These are phyloP conservation scores for Pyronema domesticum DNA, from an alignment of 495 filamentous ascomycete species.

Conservation along the genomic window DNA sequence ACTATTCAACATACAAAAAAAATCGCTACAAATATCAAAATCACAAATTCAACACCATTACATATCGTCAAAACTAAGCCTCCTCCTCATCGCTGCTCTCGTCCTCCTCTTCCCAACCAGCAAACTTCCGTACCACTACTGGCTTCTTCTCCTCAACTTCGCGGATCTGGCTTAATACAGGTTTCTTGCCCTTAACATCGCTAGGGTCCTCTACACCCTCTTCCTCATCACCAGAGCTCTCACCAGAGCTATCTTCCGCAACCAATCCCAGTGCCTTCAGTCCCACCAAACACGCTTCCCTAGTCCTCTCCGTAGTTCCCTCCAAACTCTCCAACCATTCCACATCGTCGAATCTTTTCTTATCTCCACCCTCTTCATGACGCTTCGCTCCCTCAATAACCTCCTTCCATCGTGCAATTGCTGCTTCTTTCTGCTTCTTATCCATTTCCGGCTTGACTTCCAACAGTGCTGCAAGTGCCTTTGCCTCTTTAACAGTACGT, in stretches of 20 bases:
- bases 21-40: too few species aligned
- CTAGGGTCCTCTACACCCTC: slow-evolving; percentile 28
- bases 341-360: slow-evolving; percentile 61
- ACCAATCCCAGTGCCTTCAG: slow-evolving; percentile 43
- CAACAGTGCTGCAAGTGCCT: slow-evolving; percentile 82
- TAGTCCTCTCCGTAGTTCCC: slow-evolving; percentile 60
- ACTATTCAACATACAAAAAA: too few species aligned
- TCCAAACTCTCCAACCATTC: slow-evolving; percentile 91
- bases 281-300: slow-evolving; percentile 62
- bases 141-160: slow-evolving; percentile 28
- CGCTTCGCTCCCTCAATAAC: slow-evolving; percentile 68
- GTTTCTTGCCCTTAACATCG: slow-evolving; percentile 23
- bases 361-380: slow-evolving; percentile 40
- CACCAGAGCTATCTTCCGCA: slow-evolving; percentile 27
- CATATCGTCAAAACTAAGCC: neutral
- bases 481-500: slow-evolving; percentile 84
- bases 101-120: slow-evolving; percentile 72
- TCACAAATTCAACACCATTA: too few species aligned
- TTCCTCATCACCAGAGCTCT: slow-evolving; percentile 33
- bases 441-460: slow-evolving; percentile 97
- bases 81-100: slow-evolving; percentile 51
- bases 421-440: slow-evolving; percentile 68
- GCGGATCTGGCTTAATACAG: neutral
- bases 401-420: slow-evolving; percentile 61
- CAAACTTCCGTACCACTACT: slow-evolving; percentile 39